Percentiles rank a stretch among this genome's conserved stretches.
phyloP scores from a whole-genome alignment of 768 basidiomycete genomes.

The Nevesoporus exiguus region DNA sequence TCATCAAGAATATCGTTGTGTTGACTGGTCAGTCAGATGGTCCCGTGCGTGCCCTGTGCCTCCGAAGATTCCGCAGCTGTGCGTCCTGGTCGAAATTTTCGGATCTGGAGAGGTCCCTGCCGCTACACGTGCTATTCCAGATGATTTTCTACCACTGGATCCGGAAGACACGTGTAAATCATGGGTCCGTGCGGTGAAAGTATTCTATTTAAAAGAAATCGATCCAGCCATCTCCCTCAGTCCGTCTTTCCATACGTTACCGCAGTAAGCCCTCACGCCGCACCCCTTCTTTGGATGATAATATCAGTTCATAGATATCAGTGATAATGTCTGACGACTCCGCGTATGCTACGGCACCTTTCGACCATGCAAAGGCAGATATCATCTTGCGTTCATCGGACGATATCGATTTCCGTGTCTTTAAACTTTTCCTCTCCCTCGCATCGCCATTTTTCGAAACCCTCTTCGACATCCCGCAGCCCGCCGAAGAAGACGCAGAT shows the following conservation, averaged over 20 bases:
- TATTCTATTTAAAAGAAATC: no score
- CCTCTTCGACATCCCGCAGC: conserved; percentile 28
- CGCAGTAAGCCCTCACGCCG: background rate
- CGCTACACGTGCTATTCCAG: background rate
- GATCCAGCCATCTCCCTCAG: no score
- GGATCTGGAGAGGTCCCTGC: no score
- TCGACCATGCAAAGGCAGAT: conserved; percentile 15
- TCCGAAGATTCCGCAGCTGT: no score
- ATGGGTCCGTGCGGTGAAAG: no score
- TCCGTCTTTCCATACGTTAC: background rate
- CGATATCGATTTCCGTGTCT: background rate
- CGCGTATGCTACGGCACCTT: conserved; percentile 12
- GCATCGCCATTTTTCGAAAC: conserved; percentile 28
- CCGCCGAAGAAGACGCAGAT: conserved; percentile 3
- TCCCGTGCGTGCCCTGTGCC: no score
- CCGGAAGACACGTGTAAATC: background rate
- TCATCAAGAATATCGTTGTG: no score
- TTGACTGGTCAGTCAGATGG: no score
- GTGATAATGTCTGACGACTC: background rate
- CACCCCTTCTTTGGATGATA: background rate
- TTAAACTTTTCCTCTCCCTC: conserved; percentile 10
- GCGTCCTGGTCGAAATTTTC: no score
- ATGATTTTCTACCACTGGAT: background rate
- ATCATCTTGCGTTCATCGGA: conserved; percentile 7
- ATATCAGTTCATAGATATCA: background rate